A percentile compares a stretch with the other conserved stretches of the same genome.
These are phyloP conservation scores for Voacanga thouarsii DNA, from an alignment of 257 asterid species.

Conservation along the genomic window DNA sequence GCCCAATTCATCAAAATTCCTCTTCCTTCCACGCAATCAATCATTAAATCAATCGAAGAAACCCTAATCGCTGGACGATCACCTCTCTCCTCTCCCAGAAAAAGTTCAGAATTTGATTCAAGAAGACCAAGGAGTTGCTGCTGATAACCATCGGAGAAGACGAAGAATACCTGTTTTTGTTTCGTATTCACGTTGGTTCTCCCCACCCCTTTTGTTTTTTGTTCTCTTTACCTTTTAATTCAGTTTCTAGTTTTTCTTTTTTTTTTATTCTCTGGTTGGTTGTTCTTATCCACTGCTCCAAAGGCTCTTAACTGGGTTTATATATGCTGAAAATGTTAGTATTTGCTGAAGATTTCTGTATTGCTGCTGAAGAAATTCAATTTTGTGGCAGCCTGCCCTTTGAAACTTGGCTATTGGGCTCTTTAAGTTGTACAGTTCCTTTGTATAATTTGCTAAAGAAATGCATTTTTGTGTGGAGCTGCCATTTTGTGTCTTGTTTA, in stretches of 20 bases:
- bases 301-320: neutral
- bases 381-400: neutral
- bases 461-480: neutral
- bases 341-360: neutral
- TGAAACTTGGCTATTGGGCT: neutral
- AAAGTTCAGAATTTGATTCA: neutral
- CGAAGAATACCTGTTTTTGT: too few species aligned
- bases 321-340: neutral
- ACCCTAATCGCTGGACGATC: neutral
- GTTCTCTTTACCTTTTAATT: neutral
- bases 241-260: neutral
- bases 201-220: neutral
- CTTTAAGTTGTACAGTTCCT: neutral
- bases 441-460: neutral
- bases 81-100: neutral
- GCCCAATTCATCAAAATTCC: constrained; percentile 4
- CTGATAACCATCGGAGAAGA: neutral
- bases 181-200: neutral
- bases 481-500: neutral
- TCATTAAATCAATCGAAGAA: neutral
- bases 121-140: neutral
- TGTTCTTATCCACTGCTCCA: neutral
- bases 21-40: constrained; percentile 11
- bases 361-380: neutral
- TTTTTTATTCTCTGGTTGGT: neutral